Conservation (phyloP, 306 rosid species). For the Dalbergia oliveri region DNA sequence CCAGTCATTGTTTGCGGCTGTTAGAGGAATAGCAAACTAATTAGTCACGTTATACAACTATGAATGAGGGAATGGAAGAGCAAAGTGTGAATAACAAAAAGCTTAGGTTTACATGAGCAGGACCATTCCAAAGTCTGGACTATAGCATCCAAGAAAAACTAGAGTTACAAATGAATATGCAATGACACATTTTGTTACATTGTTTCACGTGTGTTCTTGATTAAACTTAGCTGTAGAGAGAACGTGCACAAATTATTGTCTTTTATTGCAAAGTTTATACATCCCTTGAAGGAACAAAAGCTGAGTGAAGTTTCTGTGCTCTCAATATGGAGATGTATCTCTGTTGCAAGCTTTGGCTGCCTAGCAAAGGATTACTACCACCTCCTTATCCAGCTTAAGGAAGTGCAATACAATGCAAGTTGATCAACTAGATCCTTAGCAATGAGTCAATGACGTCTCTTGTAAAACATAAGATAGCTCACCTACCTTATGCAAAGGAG, state of each 20-base stretch:
- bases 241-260: not conserved
- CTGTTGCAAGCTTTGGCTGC: conserved; percentile 12
- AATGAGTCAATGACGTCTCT: not conserved
- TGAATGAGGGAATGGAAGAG: conserved; percentile 18
- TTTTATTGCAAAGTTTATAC: not conserved
- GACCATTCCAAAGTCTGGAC: conserved; percentile 14
- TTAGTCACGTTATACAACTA: conserved; percentile 36
- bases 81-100: not conserved
- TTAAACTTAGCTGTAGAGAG: not conserved
- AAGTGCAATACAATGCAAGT: conserved; percentile 18
- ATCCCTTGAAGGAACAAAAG: conserved; percentile 22
- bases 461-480: not conserved
- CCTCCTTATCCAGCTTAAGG: not conserved
- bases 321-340: conserved; percentile 2
- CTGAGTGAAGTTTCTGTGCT: not conserved
- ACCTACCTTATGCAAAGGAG: conserved; percentile 16
- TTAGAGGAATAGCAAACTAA: conserved; percentile 46
- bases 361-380: conserved; percentile 7
- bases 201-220: conserved; percentile 10
- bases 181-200: not conserved
- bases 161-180: not conserved
- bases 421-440: conserved; percentile 21
- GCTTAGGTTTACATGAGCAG: conserved; percentile 15
- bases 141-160: conserved; percentile 10
- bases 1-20: conserved; percentile 67